Conservation (phyloP, 352 stramenopile genomes). For the Aphanomyces cochlioides region DNA sequence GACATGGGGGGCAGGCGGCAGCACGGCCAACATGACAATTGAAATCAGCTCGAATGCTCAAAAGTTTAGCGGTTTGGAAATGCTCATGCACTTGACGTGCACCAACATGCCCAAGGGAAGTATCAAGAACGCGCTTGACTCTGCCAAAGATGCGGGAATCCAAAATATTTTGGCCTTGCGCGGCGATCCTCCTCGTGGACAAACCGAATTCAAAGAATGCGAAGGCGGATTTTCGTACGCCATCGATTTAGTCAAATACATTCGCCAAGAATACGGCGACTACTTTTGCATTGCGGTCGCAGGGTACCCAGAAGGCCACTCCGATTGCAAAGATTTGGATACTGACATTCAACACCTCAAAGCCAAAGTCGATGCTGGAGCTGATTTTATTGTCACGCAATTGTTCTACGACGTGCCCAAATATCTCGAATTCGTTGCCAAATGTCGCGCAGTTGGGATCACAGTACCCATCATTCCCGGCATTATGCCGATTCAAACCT, state of each 20-base stretch:
- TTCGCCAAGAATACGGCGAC: conserved; percentile 91
- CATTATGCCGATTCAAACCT: conserved; percentile 99
- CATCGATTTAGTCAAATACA: conserved; percentile 96
- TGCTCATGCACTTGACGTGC: conserved; percentile 96
- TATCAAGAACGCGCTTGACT: conserved; percentile 90
- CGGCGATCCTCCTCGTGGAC: conserved; percentile 92
- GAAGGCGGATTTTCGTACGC: conserved; percentile 93
- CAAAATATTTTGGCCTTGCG: conserved; percentile 98
- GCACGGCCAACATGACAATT: conserved; percentile 93
- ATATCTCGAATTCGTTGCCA: conserved; percentile 93
- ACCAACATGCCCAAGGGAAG: conserved; percentile 97
- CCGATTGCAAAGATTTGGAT: conserved; percentile 82
- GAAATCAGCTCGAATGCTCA: conserved; percentile 91
- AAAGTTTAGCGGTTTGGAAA: conserved; percentile 88
- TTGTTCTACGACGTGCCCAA: conserved; percentile 98
- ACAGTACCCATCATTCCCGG: conserved; percentile 95
- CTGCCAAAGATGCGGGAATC: conserved; percentile 91
- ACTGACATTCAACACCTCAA: conserved; percentile 97
- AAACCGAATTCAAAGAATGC: conserved; percentile 84
- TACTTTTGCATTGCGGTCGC: conserved; percentile 97
- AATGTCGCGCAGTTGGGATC: conserved; percentile 89
- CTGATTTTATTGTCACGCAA: conserved; percentile 98
- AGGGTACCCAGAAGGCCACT: conserved; percentile 97
- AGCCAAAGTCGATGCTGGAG: conserved; percentile 95
- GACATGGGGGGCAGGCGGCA: conserved; percentile 98